Base-by-base conservation (phyloP, 208 protist species). In the Trypanosoma vivax region DNA sequence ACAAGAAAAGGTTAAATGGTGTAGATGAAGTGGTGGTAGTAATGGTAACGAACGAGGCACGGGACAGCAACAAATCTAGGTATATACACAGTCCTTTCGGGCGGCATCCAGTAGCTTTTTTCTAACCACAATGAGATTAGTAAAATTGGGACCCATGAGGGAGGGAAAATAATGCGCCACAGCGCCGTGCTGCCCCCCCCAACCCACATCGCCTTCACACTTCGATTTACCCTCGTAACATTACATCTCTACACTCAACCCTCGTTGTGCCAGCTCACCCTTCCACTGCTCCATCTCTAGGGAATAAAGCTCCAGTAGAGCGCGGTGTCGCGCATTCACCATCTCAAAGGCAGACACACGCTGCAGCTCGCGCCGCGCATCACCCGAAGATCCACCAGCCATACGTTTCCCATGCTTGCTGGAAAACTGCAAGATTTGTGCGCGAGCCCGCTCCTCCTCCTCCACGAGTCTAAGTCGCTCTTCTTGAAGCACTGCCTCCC, bases 401-500 rank as follows among this genome's bases (percentile, higher is more conserved):
- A 83, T 80, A 13, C 68, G 58, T 52, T 78, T 88, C 24, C 67
- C 74, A 21, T 65, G 50, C 10, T 56, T 60, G 14, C 74, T 73
- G 10, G 48, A 65, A 0, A 58, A 48, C 25, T 76, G 63, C 46
- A 80, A 38, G 13, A 89, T 38, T n/a, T 60, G 65, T 21, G 43
- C 70, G 18, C 66, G 65, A 5, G 82, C 82, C 13, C 72, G 76
- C 1, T 40, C 34, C 33, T 90, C 81, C n/a, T 87, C 78, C 11
- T 86, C 79, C 24, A 71, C 67, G 13, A 68, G 42, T 14, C 76
- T 73, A 60, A 75, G 6, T 24, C 81, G 70, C 60, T 92, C 77
- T 50, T 95, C 83, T 13, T 79, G 61, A 33, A 71, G 43, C 14
- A 91, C 88, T 14, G 71, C 68, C 11, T 92, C 79, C 10, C 70